A percentile compares a stretch with the other conserved stretches of the same genome.
phyloP scores from a whole-genome alignment of 2,329 filamentous ascomycete genomes.

The Colletotrichum sp. region DNA sequence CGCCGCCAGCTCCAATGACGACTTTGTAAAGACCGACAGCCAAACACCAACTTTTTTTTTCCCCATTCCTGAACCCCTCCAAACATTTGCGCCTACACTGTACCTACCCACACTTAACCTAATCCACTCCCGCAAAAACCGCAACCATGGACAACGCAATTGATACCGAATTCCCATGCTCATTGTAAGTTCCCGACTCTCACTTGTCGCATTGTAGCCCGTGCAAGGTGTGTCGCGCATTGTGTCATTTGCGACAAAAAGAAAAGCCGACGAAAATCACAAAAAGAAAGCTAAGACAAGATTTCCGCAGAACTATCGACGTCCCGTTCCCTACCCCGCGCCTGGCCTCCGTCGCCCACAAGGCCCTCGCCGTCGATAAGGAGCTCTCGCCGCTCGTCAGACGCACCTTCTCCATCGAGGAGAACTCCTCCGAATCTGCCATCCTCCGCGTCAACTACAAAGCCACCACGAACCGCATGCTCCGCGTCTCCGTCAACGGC shows the following conservation, averaged over 20 bases:
- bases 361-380: slow-evolving; percentile 81
- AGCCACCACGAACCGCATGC: slow-evolving; percentile 94
- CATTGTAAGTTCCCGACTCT: slow-evolving; percentile 58
- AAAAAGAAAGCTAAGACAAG: slow-evolving; percentile 19
- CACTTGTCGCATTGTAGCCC: not conserved
- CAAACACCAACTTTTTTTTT: not conserved
- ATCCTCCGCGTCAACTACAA: slow-evolving; percentile 78
- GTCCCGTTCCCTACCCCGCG: slow-evolving; percentile 83
- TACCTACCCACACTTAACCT: not conserved
- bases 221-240: not conserved
- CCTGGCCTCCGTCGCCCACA: slow-evolving; percentile 77
- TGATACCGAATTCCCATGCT: slow-evolving; percentile 64
- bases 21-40: not conserved
- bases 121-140: not conserved
- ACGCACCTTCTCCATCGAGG: slow-evolving; percentile 66
- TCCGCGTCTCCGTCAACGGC: slow-evolving; percentile 93
- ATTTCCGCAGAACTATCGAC: slow-evolving; percentile 55
- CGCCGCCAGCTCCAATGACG: slow-evolving; percentile 10
- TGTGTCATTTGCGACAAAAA: not conserved
- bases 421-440: slow-evolving; percentile 29
- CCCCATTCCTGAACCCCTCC: not conserved
- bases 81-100: not conserved
- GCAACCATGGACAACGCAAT: slow-evolving; percentile 37
- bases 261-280: not conserved
- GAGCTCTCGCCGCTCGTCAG: slow-evolving; percentile 87